These are phyloP conservation scores for Penicillium parvum DNA, from an alignment of 495 filamentous ascomycete genomes.

Conservation along the genomic window DNA sequence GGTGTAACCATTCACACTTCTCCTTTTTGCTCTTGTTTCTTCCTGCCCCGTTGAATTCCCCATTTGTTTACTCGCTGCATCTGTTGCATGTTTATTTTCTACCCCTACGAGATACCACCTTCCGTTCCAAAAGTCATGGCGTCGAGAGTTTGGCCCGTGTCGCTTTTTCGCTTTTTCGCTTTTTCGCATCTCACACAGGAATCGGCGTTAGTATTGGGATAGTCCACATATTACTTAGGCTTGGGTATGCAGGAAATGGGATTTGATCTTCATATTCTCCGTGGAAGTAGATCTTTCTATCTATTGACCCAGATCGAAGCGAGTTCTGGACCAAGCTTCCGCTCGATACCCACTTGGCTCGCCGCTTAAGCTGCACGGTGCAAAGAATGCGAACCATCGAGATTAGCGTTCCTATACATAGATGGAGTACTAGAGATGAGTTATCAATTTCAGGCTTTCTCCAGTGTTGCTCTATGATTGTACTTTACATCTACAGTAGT, in stretches of 20 bases:
- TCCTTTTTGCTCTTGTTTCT: background rate
- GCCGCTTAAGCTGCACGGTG: background rate
- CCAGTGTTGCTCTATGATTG: no score
- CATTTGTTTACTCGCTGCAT: background rate
- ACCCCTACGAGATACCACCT: slow-evolving; percentile 2
- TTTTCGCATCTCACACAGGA: background rate
- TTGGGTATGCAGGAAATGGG: background rate
- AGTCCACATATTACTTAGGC: background rate
- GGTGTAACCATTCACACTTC: background rate
- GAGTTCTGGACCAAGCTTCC: background rate
- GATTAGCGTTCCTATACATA: no score
- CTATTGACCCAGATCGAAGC: no score
- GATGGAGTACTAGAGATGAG: no score
- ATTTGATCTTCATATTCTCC: background rate
- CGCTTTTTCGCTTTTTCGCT: background rate
- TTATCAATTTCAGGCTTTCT: slow-evolving; percentile 7
- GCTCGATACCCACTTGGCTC: background rate
- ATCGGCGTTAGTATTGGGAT: background rate
- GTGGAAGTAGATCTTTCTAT: no score
- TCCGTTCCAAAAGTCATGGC: background rate
- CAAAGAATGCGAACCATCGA: background rate
- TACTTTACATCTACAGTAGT: no score
- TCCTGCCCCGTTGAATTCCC: background rate
- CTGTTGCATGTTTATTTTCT: background rate
- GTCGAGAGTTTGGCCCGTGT: background rate